Conservation (phyloP, 2,329 filamentous ascomycete species). For the Calonectria hawksworthii region DNA sequence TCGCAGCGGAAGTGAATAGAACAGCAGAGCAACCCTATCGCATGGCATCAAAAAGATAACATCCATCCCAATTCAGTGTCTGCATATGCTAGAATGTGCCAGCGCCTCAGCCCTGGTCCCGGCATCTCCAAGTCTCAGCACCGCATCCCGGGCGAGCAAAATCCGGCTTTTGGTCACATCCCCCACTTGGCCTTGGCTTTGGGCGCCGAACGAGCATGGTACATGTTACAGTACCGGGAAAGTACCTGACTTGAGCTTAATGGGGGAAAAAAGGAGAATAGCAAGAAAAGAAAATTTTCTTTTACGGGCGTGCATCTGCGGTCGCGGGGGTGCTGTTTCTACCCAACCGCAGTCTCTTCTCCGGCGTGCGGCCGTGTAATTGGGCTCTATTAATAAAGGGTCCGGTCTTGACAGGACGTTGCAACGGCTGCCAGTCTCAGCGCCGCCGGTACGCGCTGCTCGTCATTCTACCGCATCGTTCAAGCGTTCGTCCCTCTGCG, state of each 20-base stretch:
- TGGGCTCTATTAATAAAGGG: constrained; percentile 14
- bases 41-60: constrained; percentile 22
- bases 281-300: neutral
- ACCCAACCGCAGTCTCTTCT: neutral
- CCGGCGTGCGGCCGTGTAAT: neutral
- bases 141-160: constrained; percentile 25
- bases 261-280: neutral
- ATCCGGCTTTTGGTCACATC: constrained; percentile 42
- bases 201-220: constrained; percentile 33
- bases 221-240: constrained; percentile 5
- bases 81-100: neutral
- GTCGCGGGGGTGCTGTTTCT: neutral
- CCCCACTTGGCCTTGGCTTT: constrained; percentile 45
- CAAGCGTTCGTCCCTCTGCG: neutral
- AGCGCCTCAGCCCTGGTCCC: constrained; percentile 22
- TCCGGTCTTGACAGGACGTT: constrained; percentile 5
- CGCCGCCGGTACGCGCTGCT: constrained; percentile 1
- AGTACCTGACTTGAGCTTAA: neutral
- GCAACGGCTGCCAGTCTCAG: neutral
- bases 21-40: constrained; percentile 8
- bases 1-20: neutral
- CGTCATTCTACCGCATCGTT: constrained; percentile 11
- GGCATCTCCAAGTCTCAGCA: constrained; percentile 13
- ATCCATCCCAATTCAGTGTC: neutral
- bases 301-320: neutral